These are phyloP conservation scores for Podaxis rugospora DNA, from an alignment of 768 basidiomycete species.

Conservation along the genomic window DNA sequence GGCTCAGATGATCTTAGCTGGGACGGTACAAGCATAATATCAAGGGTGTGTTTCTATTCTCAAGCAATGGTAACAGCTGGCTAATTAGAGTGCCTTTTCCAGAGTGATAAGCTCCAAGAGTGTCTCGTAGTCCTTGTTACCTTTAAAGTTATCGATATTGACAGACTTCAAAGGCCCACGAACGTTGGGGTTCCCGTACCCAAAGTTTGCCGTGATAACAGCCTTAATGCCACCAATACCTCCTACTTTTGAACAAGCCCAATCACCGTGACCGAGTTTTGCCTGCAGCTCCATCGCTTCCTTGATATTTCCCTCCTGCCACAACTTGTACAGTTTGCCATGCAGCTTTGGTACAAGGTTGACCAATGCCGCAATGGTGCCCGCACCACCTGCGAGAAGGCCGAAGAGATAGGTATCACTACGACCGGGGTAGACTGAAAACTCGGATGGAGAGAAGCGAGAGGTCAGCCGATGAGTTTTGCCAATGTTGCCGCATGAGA, in stretches of 20 bases:
- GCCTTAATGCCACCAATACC: constrained; percentile 68
- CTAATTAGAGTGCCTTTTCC: constrained; percentile 30
- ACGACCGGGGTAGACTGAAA: constrained; percentile 73
- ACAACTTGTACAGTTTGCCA: constrained; percentile 42
- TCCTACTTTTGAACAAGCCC: constrained; percentile 57
- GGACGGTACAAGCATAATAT: constrained; percentile 13
- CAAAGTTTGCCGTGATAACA: constrained; percentile 57
- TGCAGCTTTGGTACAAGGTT: constrained; percentile 62
- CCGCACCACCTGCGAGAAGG: constrained; percentile 57
- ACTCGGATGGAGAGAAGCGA: constrained; percentile 45
- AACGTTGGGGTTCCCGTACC: constrained; percentile 50
- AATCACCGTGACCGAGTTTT: constrained; percentile 61
- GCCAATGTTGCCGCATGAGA: constrained; percentile 83
- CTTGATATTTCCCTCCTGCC: constrained; percentile 44
- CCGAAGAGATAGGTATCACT: constrained; percentile 66
- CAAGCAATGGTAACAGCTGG: neutral
- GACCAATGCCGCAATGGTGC: constrained; percentile 60
- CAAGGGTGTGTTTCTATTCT: neutral
- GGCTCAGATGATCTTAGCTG: constrained; percentile 20
- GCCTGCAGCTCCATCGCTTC: constrained; percentile 62
- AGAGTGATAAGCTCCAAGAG: constrained; percentile 41
- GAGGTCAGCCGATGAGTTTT: constrained; percentile 76
- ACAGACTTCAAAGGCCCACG: constrained; percentile 46
- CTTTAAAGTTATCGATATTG: constrained; percentile 29
- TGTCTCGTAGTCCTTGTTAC: constrained; percentile 34